Evolutionary conservation across 1,284 basidiomycete species (phyloP), one percentile per base, ranked within the genome.

Genomic region (Leccinum cinnamomeum): DNA sequence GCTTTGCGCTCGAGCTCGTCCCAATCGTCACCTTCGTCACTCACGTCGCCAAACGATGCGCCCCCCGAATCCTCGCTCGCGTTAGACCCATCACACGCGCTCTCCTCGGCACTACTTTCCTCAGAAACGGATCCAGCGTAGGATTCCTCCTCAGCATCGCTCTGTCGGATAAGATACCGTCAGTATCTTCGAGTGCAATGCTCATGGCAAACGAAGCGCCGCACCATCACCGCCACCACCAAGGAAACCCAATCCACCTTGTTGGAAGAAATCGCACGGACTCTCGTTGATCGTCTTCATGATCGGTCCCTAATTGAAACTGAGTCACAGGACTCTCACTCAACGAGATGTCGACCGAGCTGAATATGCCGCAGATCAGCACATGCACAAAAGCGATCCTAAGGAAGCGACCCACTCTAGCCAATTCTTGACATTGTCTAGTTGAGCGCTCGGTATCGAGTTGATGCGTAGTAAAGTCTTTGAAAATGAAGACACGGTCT

Each of bases 391-490:
- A 60, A 23, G 59, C 23, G 8, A 0, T 14, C 41, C 28, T 39
- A 37, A 67, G 28, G 58, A 16, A 50, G 62, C n/a, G 10, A 84
- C 91, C 69, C 72, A 96, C 92, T 99, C 96, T 33, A 99, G 85
- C 97, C 96, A 99, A 74, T 97, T 95, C 78, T 97, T 97, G 64
- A 98, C 95, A 69, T 95, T 94, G 72, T 98, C 96, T 65, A 98
- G 84, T 69, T 95, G 91, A 1, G 86, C 79, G 62, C 86, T 92
- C n/a, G 93, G 94, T 67, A 98, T 96, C 2, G 94, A 95, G 75
- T 98, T 98, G 79, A 98, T 94, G 70, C 97, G 95, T 94, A 37
- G 94, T 91, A 77, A 98, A 98, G 76, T 99, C 97, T 74, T 93
- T 94, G 82, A 98, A 94, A 64, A 99, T 91, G 60, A 99, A 88